phyloP scores from a whole-genome alignment of 495 filamentous ascomycete species.

The Aspergillus bridgeri region DNA sequence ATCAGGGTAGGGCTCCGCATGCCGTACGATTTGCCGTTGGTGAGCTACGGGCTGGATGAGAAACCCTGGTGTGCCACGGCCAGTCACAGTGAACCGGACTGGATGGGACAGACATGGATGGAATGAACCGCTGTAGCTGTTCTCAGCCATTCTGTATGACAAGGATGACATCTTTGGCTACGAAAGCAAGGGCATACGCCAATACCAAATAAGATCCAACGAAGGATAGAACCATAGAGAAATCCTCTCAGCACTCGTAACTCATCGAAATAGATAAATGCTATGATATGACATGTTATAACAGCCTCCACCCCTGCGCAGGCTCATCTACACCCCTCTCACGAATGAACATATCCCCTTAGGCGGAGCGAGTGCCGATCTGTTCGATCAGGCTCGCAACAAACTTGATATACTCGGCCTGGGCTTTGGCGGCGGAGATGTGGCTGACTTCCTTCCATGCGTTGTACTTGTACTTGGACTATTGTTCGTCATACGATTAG shows the following conservation, averaged over 20 bases:
- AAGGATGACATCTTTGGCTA: no score
- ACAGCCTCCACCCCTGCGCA: neutral
- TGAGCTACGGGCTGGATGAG: constrained; percentile 58
- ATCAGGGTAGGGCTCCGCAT: constrained; percentile 64
- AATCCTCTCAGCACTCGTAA: constrained; percentile 1
- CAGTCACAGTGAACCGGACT: constrained; percentile 61
- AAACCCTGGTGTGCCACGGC: constrained; percentile 77
- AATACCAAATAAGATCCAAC: no score
- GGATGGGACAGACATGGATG: constrained; percentile 59
- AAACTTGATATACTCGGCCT: constrained; percentile 70
- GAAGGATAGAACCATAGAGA: constrained; percentile 2
- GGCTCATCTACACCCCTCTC: neutral
- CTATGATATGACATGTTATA: neutral
- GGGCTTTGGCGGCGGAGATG: constrained; percentile 56
- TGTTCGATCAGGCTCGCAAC: constrained; percentile 66
- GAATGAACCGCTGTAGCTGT: constrained; percentile 7
- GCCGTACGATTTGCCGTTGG: constrained; percentile 79
- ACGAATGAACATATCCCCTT: constrained; percentile 4
- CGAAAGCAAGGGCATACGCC: no score
- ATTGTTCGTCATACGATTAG: neutral
- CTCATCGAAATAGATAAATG: constrained; percentile 7
- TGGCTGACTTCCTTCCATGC: constrained; percentile 67
- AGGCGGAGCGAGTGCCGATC: constrained; percentile 46
- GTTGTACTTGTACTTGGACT: constrained; percentile 77
- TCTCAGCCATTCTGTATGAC: no score